Evolutionary conservation across 176 grass and related monocot genomes (phyloP).

Genomic region (Stipa capillata): DNA sequence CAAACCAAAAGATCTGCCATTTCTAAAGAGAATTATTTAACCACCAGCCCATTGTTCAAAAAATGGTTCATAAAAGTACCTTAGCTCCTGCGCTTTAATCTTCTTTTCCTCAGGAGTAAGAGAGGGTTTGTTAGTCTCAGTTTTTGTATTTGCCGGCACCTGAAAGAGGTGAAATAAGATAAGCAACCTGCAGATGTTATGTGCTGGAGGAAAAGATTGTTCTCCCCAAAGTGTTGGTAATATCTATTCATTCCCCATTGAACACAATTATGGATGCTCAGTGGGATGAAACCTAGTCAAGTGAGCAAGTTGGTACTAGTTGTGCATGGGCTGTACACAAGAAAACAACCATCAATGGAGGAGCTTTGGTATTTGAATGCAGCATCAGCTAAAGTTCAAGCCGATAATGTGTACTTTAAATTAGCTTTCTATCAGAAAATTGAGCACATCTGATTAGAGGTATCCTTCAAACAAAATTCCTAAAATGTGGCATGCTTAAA

Average conservation of each 20-base stretch:
- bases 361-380: background rate
- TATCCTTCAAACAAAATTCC: background rate
- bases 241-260: background rate
- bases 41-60: background rate
- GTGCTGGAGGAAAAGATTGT: background rate
- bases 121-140: conserved; percentile 44
- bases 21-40: background rate
- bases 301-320: background rate
- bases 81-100: conserved; percentile 83
- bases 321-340: background rate
- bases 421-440: background rate
- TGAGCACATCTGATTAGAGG: background rate
- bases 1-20: background rate
- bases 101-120: conserved; percentile 87
- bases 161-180: conserved; percentile 22
- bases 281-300: background rate
- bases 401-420: background rate
- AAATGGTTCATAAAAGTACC: conserved; percentile 42
- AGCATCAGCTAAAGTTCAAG: background rate
- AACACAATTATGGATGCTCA: background rate
- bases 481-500: background rate
- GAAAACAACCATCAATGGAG: background rate
- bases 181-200: background rate
- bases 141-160: conserved; percentile 42
- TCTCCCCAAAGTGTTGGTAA: background rate